Base-by-base conservation (phyloP, 768 basidiomycete species). In the Boletus subcaerulescens region DNA sequence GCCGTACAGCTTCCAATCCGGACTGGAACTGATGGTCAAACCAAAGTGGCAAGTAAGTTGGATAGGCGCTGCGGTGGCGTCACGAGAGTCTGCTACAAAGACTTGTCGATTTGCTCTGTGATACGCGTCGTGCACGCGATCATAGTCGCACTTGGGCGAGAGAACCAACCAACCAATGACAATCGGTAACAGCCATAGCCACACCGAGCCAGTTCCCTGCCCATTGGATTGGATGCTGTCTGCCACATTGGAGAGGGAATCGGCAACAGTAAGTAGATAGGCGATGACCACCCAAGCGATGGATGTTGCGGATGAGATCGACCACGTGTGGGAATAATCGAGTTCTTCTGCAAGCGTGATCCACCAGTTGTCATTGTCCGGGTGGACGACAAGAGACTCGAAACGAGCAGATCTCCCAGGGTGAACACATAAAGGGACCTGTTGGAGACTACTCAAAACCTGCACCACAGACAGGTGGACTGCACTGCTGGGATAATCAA, bases 251-350 rank as follows among this genome's bases (percentile, higher is more conserved):
- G 53, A 56, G 43, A 60, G 48, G 17, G 62, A 65, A 39, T 60
- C 52, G 3, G 48, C 35, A 22, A 65, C 60, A 3, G 54, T 64
- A 11, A 64, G 48, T 22, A 65, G 26, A 51, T 77, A 79, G 1
- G 79, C 77, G 7, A 79, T 61, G 36, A 76, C 53, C 3, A 79
- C 78, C 77, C 77, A 80, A 1, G 61, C 57, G 17, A 80, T 76
- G 2, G 74, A 74, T 9, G 71, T 66, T 2, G 63, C 71, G 8
- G 76, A 71, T 10, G 78, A 61, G 26, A 76, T 66, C 0, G 73
- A 68, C 77, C 76, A 78, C 12, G 71, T 73, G 29, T 75, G 69
- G 0, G 66, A 68, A 45, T 75, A 73, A 43, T 78, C 62, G 24
- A 80, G 65, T 52, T 66, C 63, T 2, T 60, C 52, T 4, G 63